Base-by-base conservation (phyloP, 78 protist genomes). In the Speleostelium caveatum region DNA sequence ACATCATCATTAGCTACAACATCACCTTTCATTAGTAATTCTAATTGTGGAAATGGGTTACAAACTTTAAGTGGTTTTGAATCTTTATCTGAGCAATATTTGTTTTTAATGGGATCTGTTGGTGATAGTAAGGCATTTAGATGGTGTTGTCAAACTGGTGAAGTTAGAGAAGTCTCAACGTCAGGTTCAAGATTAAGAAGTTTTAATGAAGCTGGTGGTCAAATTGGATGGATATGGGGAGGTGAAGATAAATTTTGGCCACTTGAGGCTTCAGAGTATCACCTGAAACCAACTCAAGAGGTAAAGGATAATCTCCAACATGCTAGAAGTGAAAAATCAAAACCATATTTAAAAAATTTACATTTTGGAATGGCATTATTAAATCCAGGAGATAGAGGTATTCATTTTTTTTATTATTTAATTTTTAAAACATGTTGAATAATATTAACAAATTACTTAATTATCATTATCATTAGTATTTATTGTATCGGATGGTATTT, bases 121-220 rank as follows among this genome's bases (percentile, higher is more conserved):
- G 90, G 90, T 41, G 90, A 83, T 39, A 68, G 71, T 30, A 53
- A 73, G 26, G 90, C 90, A 30, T 83, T 58, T 38, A 67, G 90
- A 67, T 83, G 90, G 90, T 38, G 56, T 32, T 73, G 68, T 26
- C 26, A 21, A 17, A 53, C 58, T 32, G 75, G 75, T 24, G 59
- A 83, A 38, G 77, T 83, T 5, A 83, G 49, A 30, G 90, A 83
- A 17, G 42, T 83, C 19, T 69, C 90, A 53, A 83, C 67, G 56
- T 35, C 59, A n/a, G 55, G 35, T 3, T 33, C 79, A 32, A 56
- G 16, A 8, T 14, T 16, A 1, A 83, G 90, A 69, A 83, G 69
- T 58, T 83, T 83, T 73, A 83, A 83, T 45, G 90, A 83, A 17
- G 90, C 90, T 16, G 90, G 90, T 59, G 90, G 90, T 32, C 90